Evolutionary conservation across 768 basidiomycete genomes (phyloP), one percentile per base, ranked within the genome.

Genomic region (Lactarius sanguifluus): DNA sequence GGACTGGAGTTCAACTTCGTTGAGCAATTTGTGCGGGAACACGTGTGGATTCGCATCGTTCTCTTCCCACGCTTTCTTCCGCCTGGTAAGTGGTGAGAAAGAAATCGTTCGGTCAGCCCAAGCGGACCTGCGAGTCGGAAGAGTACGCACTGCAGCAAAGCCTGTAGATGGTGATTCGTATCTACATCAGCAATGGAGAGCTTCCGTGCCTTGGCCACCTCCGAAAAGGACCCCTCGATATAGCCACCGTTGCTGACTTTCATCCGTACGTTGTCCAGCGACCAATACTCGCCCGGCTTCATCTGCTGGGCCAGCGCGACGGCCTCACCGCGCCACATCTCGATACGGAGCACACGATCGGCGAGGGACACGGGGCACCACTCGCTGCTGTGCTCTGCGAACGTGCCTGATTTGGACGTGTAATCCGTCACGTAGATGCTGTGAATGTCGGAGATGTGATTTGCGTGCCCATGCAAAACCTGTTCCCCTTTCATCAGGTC

Each of bases 231-330:
- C 5, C 69, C 70, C 45, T 71, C 64, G 30, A 69, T 41, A 38
- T 64, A 64, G 10, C 70, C 70, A 5, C 23, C 30, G 15, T 13
- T 50, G 43, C 61, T 59, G 32, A 64, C 16, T 38, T 67, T 69
- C 65, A 71, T 64, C 18, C 70, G 61, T 23, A 70, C 70, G 30
- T 71, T 71, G 28, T 69, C 61, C 18, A 71, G 57, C 9, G 62
- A 61, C 68, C 69, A 71, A 40, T 64, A 66, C 15, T 71, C 70
- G 68, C 70, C 70, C 43, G 70, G 65, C n/a, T 64, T 64, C 70
- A 71, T 71, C 16, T 30, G 50, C 62, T 59, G 47, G 9, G 47
- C 68, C 3, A 71, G 56, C 4, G 43, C 30, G 15, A 61, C 68
- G 23, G 70, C 70, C 36, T 64, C 41, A 16, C 30, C 68, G 20